Evolutionary conservation across 1,284 basidiomycete genomes (phyloP), one percentile per base, ranked within the genome.

Genomic region (Dichomitus squalens): DNA sequence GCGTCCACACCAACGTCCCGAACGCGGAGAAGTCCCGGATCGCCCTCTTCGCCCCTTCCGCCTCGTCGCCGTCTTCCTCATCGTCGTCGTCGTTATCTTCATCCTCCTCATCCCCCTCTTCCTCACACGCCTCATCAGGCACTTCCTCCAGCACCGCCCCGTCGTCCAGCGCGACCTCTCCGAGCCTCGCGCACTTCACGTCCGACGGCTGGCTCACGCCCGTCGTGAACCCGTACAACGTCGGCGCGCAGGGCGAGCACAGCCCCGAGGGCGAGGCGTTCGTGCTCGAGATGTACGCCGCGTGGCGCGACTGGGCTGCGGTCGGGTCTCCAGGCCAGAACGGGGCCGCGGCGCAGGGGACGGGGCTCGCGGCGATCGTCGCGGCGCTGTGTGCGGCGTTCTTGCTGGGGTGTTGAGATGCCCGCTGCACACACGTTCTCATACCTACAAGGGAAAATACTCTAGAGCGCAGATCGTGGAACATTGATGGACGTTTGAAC

Each of bases 191-290:
- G 29, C 83, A 87, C 66, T 81, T 91, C 61, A 78, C 78, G 7
- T 58, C 69, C 1, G 78, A 85, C 11, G 81, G 82, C 52, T 81
- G 79, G 74, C 73, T 86, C 27, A 71, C 68, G 29, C 78, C 82
- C 48, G 83, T 86, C 29, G 82, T 83, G 49, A 75, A 86, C 67
- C 84, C 84, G 9, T 58, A 77, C 50, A 61, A 72, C 31, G 79
- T 78, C 66, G 65, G 64, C 9, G 49, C 55, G 4, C 59, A 76
- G 61, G 79, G 79, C 9, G 57, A 68, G 14, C 48, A 73, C 16
- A 79, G 76, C 48, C 81, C 84, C 35, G 84, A 87, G 68, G 79
- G 75, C 2, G 79, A 86, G 72, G 79, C 78, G 47, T 86, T 86
- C 68, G 73, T 84, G 43, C 63, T 86, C 41, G 74, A 84, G 68